Conservation (phyloP, 768 basidiomycete species). For the Gelatoporia subvermispora region DNA sequence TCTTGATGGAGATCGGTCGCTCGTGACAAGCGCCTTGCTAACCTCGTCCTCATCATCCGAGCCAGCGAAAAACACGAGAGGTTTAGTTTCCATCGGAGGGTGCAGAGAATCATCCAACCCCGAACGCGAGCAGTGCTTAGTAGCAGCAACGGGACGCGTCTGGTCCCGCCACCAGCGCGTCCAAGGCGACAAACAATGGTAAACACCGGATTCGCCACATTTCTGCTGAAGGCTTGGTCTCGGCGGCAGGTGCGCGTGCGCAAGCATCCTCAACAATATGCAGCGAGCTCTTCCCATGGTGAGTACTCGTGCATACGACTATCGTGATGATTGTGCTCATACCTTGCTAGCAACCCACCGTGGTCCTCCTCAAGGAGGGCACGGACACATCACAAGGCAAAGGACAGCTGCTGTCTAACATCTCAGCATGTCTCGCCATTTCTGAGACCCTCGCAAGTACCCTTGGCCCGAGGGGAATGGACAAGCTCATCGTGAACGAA, state of each 20-base stretch:
- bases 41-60: conserved; percentile 45
- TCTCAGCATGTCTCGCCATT: conserved; percentile 93
- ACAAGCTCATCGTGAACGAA: conserved; percentile 92
- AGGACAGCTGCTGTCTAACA: conserved; percentile 89
- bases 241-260: not conserved
- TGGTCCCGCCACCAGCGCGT: conserved; percentile 21
- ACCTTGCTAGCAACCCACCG: conserved; percentile 81
- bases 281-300: conserved; percentile 83
- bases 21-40: not conserved
- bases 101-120: not conserved
- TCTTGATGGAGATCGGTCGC: not conserved
- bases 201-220: conserved; percentile 5
- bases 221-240: not conserved
- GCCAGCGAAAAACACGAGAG: conserved; percentile 52
- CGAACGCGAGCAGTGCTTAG: conserved; percentile 8
- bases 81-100: conserved; percentile 13
- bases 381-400: conserved; percentile 96
- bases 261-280: conserved; percentile 47
- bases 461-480: conserved; percentile 98
- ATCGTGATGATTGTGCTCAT: not conserved
- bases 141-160: conserved; percentile 5
- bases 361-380: conserved; percentile 93
- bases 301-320: conserved; percentile 8
- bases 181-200: conserved; percentile 11
- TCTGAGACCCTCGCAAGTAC: conserved; percentile 89